Evolutionary conservation across 163 green algal species (phyloP), one percentile per base, ranked within the genome.

Genomic region (Chlorella variabilis): DNA sequence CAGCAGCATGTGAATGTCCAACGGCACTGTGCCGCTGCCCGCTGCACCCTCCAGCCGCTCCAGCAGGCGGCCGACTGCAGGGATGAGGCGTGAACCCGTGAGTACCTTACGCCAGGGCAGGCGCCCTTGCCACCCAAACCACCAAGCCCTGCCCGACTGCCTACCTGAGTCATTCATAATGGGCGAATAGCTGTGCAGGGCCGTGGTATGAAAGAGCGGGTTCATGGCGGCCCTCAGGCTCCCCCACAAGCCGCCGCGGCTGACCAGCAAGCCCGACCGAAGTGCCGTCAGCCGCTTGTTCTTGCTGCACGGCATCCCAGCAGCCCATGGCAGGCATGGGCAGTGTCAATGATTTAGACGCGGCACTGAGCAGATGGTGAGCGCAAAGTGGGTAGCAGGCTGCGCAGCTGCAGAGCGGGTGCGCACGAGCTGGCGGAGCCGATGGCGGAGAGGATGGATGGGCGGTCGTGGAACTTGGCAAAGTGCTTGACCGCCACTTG

Each of bases 1-100:
- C 61, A 88, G 75, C 85, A 86, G 77, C 18, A 49, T 31, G 66
- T 82, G 84, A 0, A 89, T 41, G 36, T 87, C 59, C 17, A 78
- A 29, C 2, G 68, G 11, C 31, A 54, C 15, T 4, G 36, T 56
- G 8, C 34, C 34, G 4, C n/a, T 36, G 51, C 11, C 20, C 25
- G 39, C 34, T 6, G 36, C 45, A 0, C 21, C 33, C 25, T 75
- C 21, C 31, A 82, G 23, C 1, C 65, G 45, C 36, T 66, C 48
- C 36, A 79, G 1, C 2, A 79, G 39, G 8, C 71, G 33, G 33
- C 71, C 34, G 23, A 39, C 71, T 78, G 71, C 34, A 25, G 3
- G 39, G 9, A 75, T 13, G 33, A 11, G 49, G n/a, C n/a, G n/a
- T n/a, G n/a, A n/a, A n/a, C n/a, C n/a, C n/a, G n/a, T n/a, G n/a